Evolutionary conservation across 495 filamentous ascomycete genomes (phyloP), one percentile per base, ranked within the genome.

Genomic region (Tuber borchii): DNA sequence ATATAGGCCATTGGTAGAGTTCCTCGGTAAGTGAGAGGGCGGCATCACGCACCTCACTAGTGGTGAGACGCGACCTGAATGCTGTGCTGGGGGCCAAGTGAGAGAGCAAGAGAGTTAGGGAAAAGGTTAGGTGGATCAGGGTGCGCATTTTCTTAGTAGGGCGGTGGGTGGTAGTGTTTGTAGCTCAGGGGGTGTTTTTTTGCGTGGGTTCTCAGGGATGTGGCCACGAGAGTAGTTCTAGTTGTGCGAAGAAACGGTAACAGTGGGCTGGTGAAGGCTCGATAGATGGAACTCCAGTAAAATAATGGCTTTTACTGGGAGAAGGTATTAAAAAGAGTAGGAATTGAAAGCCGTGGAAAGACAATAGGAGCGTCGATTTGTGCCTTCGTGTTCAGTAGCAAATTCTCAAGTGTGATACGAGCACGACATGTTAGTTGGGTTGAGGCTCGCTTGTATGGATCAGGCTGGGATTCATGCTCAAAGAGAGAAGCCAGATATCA

Each of bases 1-100:
- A 75, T 42, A 79, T 37, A 20, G 77, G 73, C 78, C 78, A 79
- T 72, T 75, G 71, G 42, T 79, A 74, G 19, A 79, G 72, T 43
- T 65, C 26, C 31, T 19, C 26, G 56, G 77, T 76, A 20, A 79
- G 44, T 26, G 70, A 71, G 39, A 48, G 73, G 20, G 56, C 5
- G 56, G 12, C n/a, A 10, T 65, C 26, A 34, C 22, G 20, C 9
- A 26, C n/a, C 31, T 65, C 12, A 9, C 51, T n/a, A 31, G 51
- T 26, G 14, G 56, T 31, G 56, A n/a, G 9, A n/a, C 14, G 9
- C 39, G 39, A 40, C 2, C n/a, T 12, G 51, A 31, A 16, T 31
- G 56, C 56, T 34, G 26, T 65, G 26, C 56, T 8, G 56, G 56
- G 51, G n/a, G 51, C 10, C 3, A 61, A 14, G n/a, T 26, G 51